Evolutionary conservation across 2,329 filamentous ascomycete species (phyloP), one percentile per base, ranked within the genome.

Genomic region (Mycocentrospora acerina): DNA sequence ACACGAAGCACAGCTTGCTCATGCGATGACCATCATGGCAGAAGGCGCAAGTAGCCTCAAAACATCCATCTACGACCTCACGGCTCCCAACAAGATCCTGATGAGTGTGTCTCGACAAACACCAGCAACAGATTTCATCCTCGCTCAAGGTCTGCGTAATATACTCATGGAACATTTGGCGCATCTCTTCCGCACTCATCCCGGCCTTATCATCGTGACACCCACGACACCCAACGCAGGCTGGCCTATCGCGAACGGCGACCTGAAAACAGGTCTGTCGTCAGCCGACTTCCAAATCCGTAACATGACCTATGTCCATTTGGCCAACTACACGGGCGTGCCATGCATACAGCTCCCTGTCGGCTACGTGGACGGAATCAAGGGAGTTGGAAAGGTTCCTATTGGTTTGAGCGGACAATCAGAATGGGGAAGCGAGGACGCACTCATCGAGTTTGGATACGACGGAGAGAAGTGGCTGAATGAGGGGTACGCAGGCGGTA

Each of bases 221-320:
- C 90, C 90, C 0, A 90, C 88, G 1, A 80, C 81, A 3, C 87
- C 90, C 0, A 78, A 85, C 42, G 75, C 81, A 0, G 90, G 90
- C 9, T 94, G 87, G 86, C 79, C 79, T 28, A 81, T 83, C 9
- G 83, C 86, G 27, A 71, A 82, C 12, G 71, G 71, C n/a, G 82
- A 90, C 56, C 61, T 82, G 4, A 51, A 60, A 7, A 69, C 74
- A 31, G 90, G 90, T 2, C 72, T 88, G 51, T 83, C 77, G 25
- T 85, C 96, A 63, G 83, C 77, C 0, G 89, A 93, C 61, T 74
- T 71, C 44, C 83, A 81, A 12, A 71, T 95, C n/a, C 74, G 79
- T 17, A 87, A 80, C 59, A 95, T 95, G 88, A 81, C 85, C 65
- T 95, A 88, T 67, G 82, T 87, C 12, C 95, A 86, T 79, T 68